Evolutionary conservation across 805 yeast genomes (phyloP), one percentile per base, ranked within the genome.

Genomic region (Yamadazyma sp.): DNA sequence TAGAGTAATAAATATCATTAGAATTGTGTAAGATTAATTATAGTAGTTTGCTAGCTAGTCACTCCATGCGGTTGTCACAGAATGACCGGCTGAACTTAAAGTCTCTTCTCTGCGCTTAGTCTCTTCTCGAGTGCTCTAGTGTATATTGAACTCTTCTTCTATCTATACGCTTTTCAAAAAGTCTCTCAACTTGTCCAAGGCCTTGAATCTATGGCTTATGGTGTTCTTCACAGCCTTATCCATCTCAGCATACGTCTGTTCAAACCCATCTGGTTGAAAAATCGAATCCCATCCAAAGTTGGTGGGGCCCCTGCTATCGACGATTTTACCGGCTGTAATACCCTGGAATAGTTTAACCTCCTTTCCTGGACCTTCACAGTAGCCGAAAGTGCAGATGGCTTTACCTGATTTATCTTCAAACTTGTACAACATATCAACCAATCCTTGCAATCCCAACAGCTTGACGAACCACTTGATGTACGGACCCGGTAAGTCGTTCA

Each of bases 241-340:
- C 90, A 93, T 78, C 60, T 93, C 97, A 8, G 97, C 98, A 55
- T 88, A 90, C 0, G 73, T 64, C 54, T 81, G 67, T 14, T 73
- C 64, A 51, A 60, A 80, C 3, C 95, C 96, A 18, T 68, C 65
- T 2, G 99, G 99, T 63, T 82, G 73, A 60, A 93, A 93, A 35
- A 86, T 67, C 6, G 96, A 80, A 63, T 93, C 97, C 95, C 96
- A 93, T 1, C 99, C 99, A 58, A 93, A 93, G 42, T 75, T 73
- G 10, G 79, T 75, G 5, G 86, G 86, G 1, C 97, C 97, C 42
- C 95, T 67, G 23, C 80, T 71, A 11, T 69, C 67, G 5, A 90
- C 98, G 53, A 93, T 90, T 6, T 49, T 61, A 15, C 99, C 99
- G 9, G 75, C 70, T 1, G 95, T 84, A 31, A 77, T 62, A 6